phyloP scores from a whole-genome alignment of 2,329 filamentous ascomycete species.

The Oidium heveae region DNA sequence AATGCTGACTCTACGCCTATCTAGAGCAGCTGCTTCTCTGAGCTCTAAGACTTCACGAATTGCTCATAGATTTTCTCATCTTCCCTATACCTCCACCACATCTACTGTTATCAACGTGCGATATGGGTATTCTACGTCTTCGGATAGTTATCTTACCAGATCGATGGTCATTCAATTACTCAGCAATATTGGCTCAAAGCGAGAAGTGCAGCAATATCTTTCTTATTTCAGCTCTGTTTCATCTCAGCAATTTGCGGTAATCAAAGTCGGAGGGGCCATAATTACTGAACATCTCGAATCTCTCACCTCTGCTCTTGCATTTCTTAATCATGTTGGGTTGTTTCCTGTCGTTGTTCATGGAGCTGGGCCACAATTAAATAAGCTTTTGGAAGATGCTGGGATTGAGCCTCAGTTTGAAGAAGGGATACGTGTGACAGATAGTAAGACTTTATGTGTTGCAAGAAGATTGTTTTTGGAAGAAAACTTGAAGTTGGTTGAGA shows the following conservation, averaged over 20 bases:
- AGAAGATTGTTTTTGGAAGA: constrained; percentile 85
- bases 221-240: constrained; percentile 93
- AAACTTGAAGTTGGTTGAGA: constrained; percentile 78
- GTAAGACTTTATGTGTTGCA: constrained; percentile 76
- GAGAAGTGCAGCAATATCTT: constrained; percentile 91
- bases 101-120: background rate
- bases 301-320: constrained; percentile 66
- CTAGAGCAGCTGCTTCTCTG: background rate
- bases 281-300: constrained; percentile 84
- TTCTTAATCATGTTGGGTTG: constrained; percentile 82
- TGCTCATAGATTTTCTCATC: background rate
- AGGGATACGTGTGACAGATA: constrained; percentile 85
- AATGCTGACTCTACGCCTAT: background rate
- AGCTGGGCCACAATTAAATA: constrained; percentile 84
- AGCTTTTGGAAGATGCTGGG: constrained; percentile 65
- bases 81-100: background rate
- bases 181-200: constrained; percentile 86
- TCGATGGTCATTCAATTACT: constrained; percentile 73
- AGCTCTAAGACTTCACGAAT: background rate
- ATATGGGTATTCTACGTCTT: constrained; percentile 12
- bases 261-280: constrained; percentile 94
- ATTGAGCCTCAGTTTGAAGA: constrained; percentile 92
- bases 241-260: constrained; percentile 90
- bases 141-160: constrained; percentile 24
- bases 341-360: constrained; percentile 93